These are phyloP conservation scores for Cladobotryum protrusum DNA, from an alignment of 2,329 filamentous ascomycete species.

Conservation along the genomic window DNA sequence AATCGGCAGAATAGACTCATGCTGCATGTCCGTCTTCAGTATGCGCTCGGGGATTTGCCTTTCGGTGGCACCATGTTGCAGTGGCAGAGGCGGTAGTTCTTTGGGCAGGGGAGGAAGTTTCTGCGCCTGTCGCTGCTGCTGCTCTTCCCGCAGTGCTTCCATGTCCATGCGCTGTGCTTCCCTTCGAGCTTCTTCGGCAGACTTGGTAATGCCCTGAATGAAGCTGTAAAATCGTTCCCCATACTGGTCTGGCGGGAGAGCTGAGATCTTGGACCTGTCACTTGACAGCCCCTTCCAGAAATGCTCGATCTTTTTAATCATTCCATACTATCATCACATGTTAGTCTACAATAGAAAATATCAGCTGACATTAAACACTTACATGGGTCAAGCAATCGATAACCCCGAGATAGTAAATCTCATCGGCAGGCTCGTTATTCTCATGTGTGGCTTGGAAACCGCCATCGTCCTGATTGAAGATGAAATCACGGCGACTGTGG, in stretches of 20 bases:
- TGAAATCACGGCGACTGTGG: slow-evolving; percentile 61
- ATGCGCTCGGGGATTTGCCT: slow-evolving; percentile 57
- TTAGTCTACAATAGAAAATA: slow-evolving; percentile 16
- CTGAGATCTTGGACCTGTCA: slow-evolving; percentile 83
- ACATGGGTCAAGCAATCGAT: slow-evolving; percentile 98
- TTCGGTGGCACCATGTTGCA: slow-evolving; percentile 34
- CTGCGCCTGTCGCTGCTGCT: slow-evolving; percentile 34
- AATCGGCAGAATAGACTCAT: slow-evolving; percentile 60
- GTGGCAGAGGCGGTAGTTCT: slow-evolving; percentile 36
- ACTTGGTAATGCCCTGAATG: slow-evolving; percentile 85
- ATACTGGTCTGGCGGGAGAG: slow-evolving; percentile 82
- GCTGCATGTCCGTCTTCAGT: slow-evolving; percentile 52
- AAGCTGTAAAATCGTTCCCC: slow-evolving; percentile 93
- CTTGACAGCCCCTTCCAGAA: slow-evolving; percentile 91
- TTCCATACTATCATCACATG: slow-evolving; percentile 63
- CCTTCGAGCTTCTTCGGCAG: slow-evolving; percentile 73
- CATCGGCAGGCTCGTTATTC: slow-evolving; percentile 74
- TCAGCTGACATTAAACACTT: slow-evolving; percentile 37
- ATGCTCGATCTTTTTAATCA: slow-evolving; percentile 90
- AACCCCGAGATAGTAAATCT: slow-evolving; percentile 96
- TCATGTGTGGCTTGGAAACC: slow-evolving; percentile 91
- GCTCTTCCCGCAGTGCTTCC: slow-evolving; percentile 42
- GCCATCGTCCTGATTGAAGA: slow-evolving; percentile 92
- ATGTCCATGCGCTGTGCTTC: slow-evolving; percentile 55
- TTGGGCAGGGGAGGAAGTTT: slow-evolving; percentile 41